phyloP scores from a whole-genome alignment of 148 eudicot genomes.

The Rhododendron ovatum region DNA sequence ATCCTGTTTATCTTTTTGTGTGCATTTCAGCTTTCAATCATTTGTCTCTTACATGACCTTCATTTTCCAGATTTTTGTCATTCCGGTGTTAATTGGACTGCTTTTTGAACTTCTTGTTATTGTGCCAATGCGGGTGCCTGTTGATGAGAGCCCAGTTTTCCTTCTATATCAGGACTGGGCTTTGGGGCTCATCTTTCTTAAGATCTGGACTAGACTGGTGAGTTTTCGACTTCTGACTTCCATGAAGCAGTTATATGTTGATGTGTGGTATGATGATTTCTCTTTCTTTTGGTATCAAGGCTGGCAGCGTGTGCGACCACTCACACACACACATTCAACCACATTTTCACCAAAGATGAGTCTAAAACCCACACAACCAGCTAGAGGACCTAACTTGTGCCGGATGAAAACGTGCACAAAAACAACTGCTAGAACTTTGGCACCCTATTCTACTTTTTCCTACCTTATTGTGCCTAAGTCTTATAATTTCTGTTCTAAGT shows the following conservation, averaged over 20 bases:
- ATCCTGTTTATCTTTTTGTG: slow-evolving; percentile 4
- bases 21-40: background rate
- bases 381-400: background rate
- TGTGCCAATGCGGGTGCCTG: slow-evolving; percentile 96
- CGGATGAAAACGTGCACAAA: background rate
- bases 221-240: slow-evolving; percentile 15
- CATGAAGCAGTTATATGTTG: background rate
- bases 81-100: slow-evolving; percentile 87
- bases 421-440: background rate
- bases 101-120: slow-evolving; percentile 95
- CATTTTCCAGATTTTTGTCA: slow-evolving; percentile 67
- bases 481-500: background rate
- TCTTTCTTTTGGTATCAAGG: background rate
- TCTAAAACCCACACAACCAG: background rate
- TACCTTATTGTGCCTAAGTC: background rate
- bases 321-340: background rate
- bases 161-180: slow-evolving; percentile 99
- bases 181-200: slow-evolving; percentile 80
- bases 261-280: background rate
- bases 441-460: background rate
- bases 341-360: background rate
- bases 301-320: background rate
- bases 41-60: background rate
- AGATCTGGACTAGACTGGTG: slow-evolving; percentile 97
- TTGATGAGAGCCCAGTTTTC: slow-evolving; percentile 98